Conservation (phyloP, 2,329 filamentous ascomycete species). For the Xylariales sp. region DNA sequence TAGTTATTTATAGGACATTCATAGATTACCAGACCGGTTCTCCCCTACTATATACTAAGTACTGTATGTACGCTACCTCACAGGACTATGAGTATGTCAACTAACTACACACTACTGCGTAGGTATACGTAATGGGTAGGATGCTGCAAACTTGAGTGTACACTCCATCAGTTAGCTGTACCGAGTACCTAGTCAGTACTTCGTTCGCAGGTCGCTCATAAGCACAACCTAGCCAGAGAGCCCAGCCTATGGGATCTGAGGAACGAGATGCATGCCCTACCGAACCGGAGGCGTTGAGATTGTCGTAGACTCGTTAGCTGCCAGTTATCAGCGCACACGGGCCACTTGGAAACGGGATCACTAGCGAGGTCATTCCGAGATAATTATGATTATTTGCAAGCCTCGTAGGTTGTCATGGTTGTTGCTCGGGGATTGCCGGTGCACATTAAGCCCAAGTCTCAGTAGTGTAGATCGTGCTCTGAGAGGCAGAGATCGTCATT, state of each 20-base stretch:
- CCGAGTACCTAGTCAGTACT: background rate
- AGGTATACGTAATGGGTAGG: background rate
- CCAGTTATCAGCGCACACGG: background rate
- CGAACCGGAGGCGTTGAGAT: background rate
- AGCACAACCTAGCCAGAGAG: background rate
- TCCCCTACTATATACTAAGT: background rate
- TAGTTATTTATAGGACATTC: conserved; percentile 31
- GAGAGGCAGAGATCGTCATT: conserved; percentile 32
- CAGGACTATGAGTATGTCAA: too few relatives aligned
- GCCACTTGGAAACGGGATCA: conserved; percentile 4
- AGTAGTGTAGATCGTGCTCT: conserved; percentile 19
- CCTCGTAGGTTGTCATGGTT: conserved; percentile 17
- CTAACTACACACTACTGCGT: background rate
- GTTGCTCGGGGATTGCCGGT: conserved; percentile 33
- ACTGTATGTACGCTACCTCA: too few relatives aligned
- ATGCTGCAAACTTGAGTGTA: too few relatives aligned
- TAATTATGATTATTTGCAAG: conserved; percentile 1
- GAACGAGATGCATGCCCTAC: background rate
- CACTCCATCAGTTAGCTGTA: background rate
- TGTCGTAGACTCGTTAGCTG: background rate
- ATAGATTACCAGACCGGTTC: conserved; percentile 11
- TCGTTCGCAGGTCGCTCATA: background rate
- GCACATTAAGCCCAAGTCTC: conserved; percentile 19
- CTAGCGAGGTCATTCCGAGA: background rate
- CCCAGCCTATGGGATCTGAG: background rate